Evolutionary conservation across 257 asterid species (phyloP), one percentile per base, ranked within the genome.

Genomic region (Galeopsis tetrahit): DNA sequence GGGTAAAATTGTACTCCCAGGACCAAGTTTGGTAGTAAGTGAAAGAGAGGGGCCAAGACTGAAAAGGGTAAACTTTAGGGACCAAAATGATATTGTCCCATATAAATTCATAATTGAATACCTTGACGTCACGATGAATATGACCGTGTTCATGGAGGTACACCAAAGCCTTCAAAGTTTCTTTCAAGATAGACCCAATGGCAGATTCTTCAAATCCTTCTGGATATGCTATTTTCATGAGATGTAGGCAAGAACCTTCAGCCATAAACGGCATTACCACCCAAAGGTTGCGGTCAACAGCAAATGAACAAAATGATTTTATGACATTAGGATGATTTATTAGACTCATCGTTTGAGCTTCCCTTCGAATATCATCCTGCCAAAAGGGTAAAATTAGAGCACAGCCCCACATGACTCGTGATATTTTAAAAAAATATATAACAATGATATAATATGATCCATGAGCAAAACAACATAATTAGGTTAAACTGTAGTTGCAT

Each of bases 101-200:
- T 21, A 21, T 42, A 64, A 66, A 11, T 72, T 31, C 57, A 28
- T 38, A 74, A 52, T 59, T 36, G 68, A 65, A 79, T 32, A 90
- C 99, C 96, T 95, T 95, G 71, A 95, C 97, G 60, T 92, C 98
- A 61, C 99, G 98, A 75, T 95, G 99, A 75, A 95, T 95, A 81
- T 92, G 98, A 63, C 98, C 99, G 72, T 92, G 96, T 10, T 77
- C 84, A 80, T 95, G 99, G 73, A 95, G 97, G 82, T 95, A 95
- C 75, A 85, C 97, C 86, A 95, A 85, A 71, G 98, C 99, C 88
- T 85, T 92, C 75, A 95, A 89, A 73, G 99, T 92, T 86, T 95
- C 99, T 84, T 90, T 95, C 79, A 95, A 82, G 69, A 95, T 90
- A 74, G 96, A 82, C 48, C 82, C 93, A 68, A 95, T 95, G 71